Base-by-base conservation (phyloP, 805 yeast species). In the Grigorovia transvaalensis region DNA sequence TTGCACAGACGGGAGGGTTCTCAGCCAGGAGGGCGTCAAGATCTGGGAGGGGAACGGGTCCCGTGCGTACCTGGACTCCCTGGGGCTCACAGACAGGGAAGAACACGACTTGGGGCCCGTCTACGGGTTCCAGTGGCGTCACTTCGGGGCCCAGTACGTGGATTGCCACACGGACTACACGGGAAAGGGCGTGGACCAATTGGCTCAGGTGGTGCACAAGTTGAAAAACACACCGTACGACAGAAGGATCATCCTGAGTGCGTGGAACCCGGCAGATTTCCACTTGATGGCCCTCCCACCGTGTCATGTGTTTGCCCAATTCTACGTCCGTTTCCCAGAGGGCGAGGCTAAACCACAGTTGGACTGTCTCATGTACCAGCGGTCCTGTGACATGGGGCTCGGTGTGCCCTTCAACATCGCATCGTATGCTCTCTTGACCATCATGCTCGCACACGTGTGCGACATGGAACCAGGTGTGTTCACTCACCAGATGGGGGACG, bases 41-140 rank as follows among this genome's bases (percentile, higher is more conserved):
- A 93, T 93, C 51, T 93, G 99, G 99, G 99, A 93, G 67, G 99
- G 99, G 17, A 93, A 93, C 66, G 99, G 98, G 11, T 86, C 96
- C 41, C 75, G 97, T 54, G 96, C 88, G 67, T 93, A 80, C 65
- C 73, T 93, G 51, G 97, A 93, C 66, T 76, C 80, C 4, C 70
- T 89, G 41, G 99, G 98, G 0, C 76, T 93, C 46, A 76, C 76
- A 0, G 74, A 85, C 53, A 81, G 96, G 64, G 74, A 89, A 53
- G 96, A 81, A 60, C 98, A 98, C 51, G 99, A 93, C 70, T 69
- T 93, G 59, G 99, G 99, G 1, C 99, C 99, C 1, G 97, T 93
- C 2, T 93, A 93, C 66, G 99, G 99, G 0, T 93, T 93, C 71
- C 99, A 93, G 69, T 93, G 99, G 99, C 81, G 99, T 62, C 99